phyloP scores from a whole-genome alignment of 2,329 filamentous ascomycete genomes.

The Penicillium sclerotigenum region DNA sequence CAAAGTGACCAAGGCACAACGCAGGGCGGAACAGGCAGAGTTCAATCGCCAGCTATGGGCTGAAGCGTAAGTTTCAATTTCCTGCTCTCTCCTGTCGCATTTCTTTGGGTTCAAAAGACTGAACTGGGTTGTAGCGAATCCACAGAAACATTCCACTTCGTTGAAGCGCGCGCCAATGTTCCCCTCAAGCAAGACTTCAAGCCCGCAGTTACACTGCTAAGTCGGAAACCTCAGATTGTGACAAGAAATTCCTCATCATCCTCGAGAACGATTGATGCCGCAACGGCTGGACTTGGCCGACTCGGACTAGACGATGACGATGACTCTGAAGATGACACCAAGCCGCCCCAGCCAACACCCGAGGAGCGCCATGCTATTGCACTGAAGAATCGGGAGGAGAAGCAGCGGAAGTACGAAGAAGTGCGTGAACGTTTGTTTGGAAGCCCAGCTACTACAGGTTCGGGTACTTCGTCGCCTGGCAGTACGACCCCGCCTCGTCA shows the following conservation, averaged over 20 bases:
- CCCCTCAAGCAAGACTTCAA: conserved; percentile 72
- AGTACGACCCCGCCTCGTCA: conserved; percentile 58
- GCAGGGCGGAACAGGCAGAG: conserved; percentile 75
- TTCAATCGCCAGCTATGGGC: conserved; percentile 85
- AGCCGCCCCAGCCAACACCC: conserved; percentile 62
- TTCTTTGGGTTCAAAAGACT: neutral
- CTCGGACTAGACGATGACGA: conserved; percentile 55
- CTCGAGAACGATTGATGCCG: conserved; percentile 39
- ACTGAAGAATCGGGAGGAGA: conserved; percentile 78
- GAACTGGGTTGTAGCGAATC: conserved; percentile 58
- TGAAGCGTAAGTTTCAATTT: conserved; percentile 61
- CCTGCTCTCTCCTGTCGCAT: too few species aligned
- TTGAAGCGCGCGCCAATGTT: conserved; percentile 62
- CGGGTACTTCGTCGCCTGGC: conserved; percentile 62
- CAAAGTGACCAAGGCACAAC: conserved; percentile 70
- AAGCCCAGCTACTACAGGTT: conserved; percentile 43
- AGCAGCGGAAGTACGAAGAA: conserved; percentile 86
- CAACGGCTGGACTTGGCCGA: conserved; percentile 43
- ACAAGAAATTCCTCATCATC: conserved; percentile 52
- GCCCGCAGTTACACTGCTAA: conserved; percentile 77
- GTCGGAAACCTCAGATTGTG: conserved; percentile 71
- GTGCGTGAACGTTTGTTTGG: conserved; percentile 85
- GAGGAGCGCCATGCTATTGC: conserved; percentile 77
- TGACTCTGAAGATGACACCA: conserved; percentile 64
- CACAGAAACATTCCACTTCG: conserved; percentile 69